Evolutionary conservation across 1,284 basidiomycete genomes (phyloP).

Genomic region (Inonotus hispidus): DNA sequence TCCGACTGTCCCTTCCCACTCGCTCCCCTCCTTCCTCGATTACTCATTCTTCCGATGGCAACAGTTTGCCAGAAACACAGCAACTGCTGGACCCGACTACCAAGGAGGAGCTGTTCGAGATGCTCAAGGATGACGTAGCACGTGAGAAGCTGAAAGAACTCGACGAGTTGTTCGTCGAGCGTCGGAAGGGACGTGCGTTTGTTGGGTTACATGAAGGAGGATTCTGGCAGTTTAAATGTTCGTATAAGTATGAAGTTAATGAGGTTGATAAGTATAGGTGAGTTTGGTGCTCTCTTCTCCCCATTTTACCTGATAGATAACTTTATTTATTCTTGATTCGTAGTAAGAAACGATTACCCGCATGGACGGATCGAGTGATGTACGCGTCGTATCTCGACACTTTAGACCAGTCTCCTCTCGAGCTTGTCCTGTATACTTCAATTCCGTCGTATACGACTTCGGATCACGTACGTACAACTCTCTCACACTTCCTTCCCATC

Average conservation of each 20-base stretch:
- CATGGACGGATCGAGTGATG: slow-evolving; percentile 94
- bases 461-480: slow-evolving; percentile 51
- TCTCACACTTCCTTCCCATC: neutral
- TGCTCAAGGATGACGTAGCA: slow-evolving; percentile 46
- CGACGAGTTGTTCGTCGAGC: slow-evolving; percentile 73
- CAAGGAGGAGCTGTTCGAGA: slow-evolving; percentile 29
- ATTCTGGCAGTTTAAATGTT: slow-evolving; percentile 82
- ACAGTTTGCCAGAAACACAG: neutral
- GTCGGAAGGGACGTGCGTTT: slow-evolving; percentile 57
- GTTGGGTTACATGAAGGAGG: slow-evolving; percentile 75
- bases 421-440: slow-evolving; percentile 65
- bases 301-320: neutral
- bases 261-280: slow-evolving; percentile 78
- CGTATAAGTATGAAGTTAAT: slow-evolving; percentile 83
- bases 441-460: slow-evolving; percentile 73
- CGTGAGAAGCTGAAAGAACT: slow-evolving; percentile 65
- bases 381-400: slow-evolving; percentile 78
- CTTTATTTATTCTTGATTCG: slow-evolving; percentile 11
- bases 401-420: slow-evolving; percentile 51
- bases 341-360: slow-evolving; percentile 73
- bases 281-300: slow-evolving; percentile 23
- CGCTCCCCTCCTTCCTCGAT: slow-evolving; percentile 46
- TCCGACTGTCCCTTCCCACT: slow-evolving; percentile 71
- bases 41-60: slow-evolving; percentile 25
- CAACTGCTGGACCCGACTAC: slow-evolving; percentile 22